phyloP scores from a whole-genome alignment of 2,329 filamentous ascomycete genomes.

The Ophiosphaerella korrae region DNA sequence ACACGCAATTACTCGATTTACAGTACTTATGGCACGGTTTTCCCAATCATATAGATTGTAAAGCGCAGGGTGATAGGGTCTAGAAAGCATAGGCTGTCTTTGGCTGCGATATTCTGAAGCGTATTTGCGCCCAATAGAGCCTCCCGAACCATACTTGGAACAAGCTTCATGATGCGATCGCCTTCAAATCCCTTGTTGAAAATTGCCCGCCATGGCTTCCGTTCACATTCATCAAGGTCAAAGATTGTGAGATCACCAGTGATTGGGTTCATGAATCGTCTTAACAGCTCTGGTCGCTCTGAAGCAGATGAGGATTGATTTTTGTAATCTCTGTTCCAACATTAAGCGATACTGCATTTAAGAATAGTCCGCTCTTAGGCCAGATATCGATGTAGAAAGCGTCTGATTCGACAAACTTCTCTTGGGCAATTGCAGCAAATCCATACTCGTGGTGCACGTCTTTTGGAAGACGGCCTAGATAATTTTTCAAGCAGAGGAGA shows the following conservation, averaged over 20 bases:
- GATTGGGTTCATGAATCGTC: slow-evolving; percentile 11
- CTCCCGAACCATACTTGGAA: slow-evolving; percentile 12
- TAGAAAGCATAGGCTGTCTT: slow-evolving; percentile 3
- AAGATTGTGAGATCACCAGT: slow-evolving; percentile 10
- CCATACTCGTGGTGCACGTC: slow-evolving; percentile 11
- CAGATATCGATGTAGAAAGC: slow-evolving; percentile 13
- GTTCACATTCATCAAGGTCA: slow-evolving; percentile 7
- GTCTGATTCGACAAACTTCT: slow-evolving; percentile 1
- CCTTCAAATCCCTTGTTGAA: slow-evolving; percentile 13
- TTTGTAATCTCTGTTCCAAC: slow-evolving; percentile 8
- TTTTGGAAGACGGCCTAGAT: slow-evolving; percentile 9
- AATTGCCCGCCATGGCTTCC: slow-evolving; percentile 12
- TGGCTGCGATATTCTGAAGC: slow-evolving; percentile 2
- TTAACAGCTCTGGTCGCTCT: slow-evolving; percentile 5
- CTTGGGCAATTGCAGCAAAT: slow-evolving; percentile 4
- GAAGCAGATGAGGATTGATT: slow-evolving; percentile 5
- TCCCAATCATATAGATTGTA: slow-evolving; percentile 9
- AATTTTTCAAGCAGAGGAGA: slow-evolving; percentile 6
- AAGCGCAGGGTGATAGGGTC: slow-evolving; percentile 8
- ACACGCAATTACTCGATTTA: no score
- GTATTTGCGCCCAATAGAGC: neutral
- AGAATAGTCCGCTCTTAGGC: slow-evolving; percentile 8
- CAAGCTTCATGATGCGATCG: slow-evolving; percentile 4
- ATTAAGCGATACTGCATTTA: slow-evolving; percentile 2
- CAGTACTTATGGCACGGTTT: neutral